Conservation (phyloP, 2,329 filamentous ascomycete species). For the Lasiodiplodia hormozganensis region DNA sequence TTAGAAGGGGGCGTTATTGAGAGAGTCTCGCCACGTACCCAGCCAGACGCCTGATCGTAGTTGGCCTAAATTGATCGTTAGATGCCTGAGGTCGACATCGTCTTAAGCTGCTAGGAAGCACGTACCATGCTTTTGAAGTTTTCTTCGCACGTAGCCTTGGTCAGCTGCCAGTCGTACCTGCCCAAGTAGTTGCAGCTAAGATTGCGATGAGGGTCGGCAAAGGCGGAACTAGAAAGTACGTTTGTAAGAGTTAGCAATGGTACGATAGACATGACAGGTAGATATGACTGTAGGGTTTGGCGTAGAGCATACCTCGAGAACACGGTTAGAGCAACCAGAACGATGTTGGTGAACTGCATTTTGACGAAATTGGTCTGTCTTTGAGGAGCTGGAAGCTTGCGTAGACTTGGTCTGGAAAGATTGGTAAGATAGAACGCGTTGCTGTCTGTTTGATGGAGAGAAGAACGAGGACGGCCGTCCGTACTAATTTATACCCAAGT, state of each 20-base stretch:
- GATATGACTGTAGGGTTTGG: not conserved
- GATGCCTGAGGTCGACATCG: not conserved
- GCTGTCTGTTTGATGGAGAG: too few relatives aligned
- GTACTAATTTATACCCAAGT: too few relatives aligned
- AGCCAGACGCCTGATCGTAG: not conserved
- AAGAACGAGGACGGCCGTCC: too few relatives aligned
- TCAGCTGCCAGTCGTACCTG: constrained; percentile 2
- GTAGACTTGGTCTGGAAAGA: too few relatives aligned
- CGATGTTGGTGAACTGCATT: too few relatives aligned
- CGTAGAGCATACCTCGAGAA: too few relatives aligned
- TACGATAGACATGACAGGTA: not conserved
- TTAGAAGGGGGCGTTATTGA: too few relatives aligned
- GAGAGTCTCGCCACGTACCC: not conserved
- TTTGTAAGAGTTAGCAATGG: not conserved
- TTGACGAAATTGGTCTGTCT: too few relatives aligned
- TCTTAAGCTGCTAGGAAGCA: not conserved
- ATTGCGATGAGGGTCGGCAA: not conserved
- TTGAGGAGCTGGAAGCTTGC: too few relatives aligned
- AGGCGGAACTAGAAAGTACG: not conserved
- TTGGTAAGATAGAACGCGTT: too few relatives aligned
- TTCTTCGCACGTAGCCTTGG: not conserved
- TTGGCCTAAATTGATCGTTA: not conserved
- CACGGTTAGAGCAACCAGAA: too few relatives aligned
- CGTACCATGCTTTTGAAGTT: constrained; percentile 5
- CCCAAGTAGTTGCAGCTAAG: not conserved